These are phyloP conservation scores for Hyaloscypha bicolor DNA, from an alignment of 495 filamentous ascomycete genomes.

Conservation along the genomic window DNA sequence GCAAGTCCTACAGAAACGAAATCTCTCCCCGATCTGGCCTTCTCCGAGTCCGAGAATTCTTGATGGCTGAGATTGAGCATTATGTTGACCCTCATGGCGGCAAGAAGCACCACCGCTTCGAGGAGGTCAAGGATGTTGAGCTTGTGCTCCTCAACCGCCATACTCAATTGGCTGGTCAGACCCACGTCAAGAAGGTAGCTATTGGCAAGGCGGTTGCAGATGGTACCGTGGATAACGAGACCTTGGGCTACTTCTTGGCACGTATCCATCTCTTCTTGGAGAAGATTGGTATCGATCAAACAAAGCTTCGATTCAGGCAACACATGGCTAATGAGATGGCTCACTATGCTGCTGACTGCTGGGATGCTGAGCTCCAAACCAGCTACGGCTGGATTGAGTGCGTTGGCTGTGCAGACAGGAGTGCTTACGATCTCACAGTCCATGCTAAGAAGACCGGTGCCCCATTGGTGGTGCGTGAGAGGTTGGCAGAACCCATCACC, in stretches of 20 bases:
- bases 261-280: constrained; percentile 65
- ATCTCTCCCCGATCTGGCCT: constrained; percentile 75
- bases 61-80: constrained; percentile 85
- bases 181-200: constrained; percentile 50
- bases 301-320: constrained; percentile 67
- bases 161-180: constrained; percentile 63
- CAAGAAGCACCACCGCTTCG: constrained; percentile 73
- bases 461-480: constrained; percentile 60
- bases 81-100: constrained; percentile 72
- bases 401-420: constrained; percentile 70
- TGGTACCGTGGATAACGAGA: constrained; percentile 68
- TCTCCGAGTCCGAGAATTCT: constrained; percentile 77
- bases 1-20: constrained; percentile 80
- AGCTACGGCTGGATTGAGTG: constrained; percentile 74
- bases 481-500: constrained; percentile 52
- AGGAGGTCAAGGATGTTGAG: constrained; percentile 65
- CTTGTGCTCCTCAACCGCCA: constrained; percentile 60
- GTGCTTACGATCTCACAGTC: constrained; percentile 67
- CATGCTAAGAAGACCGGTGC: constrained; percentile 65
- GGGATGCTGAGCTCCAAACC: constrained; percentile 68
- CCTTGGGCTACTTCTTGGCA: constrained; percentile 69
- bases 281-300: constrained; percentile 61
- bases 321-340: constrained; percentile 78
- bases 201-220: constrained; percentile 62
- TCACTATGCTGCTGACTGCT: constrained; percentile 70